Conservation (phyloP, 441 rosid species). For the Arabidopsis lyrata region DNA sequence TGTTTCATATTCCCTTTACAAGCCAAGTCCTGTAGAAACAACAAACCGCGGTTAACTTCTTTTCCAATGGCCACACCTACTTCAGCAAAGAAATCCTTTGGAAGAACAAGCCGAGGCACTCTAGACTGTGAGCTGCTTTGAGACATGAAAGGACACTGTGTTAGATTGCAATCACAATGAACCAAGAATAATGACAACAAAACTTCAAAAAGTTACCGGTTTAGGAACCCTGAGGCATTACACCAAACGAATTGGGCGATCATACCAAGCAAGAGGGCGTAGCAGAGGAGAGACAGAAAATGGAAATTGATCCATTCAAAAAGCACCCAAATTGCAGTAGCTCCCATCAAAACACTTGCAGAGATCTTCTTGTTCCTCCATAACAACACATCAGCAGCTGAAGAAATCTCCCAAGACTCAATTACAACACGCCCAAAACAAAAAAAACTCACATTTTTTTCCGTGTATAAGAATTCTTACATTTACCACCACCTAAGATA, state of each 20-base stretch:
- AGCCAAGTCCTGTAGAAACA: slow-evolving; percentile 80
- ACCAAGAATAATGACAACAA: not conserved
- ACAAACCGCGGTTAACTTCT: slow-evolving; percentile 70
- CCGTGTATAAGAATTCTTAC: slow-evolving; percentile 38
- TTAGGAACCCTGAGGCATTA: slow-evolving; percentile 73
- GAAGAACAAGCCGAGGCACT: slow-evolving; percentile 82
- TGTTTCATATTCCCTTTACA: slow-evolving; percentile 78
- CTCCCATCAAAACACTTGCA: slow-evolving; percentile 69
- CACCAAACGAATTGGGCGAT: slow-evolving; percentile 83
- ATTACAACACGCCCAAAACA: slow-evolving; percentile 22
- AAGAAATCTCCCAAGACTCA: slow-evolving; percentile 35
- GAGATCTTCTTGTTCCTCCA: slow-evolving; percentile 99
- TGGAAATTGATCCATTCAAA: slow-evolving; percentile 97
- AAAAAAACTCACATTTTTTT: not conserved
- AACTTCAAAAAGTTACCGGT: slow-evolving; percentile 55
- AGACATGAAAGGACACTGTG: not conserved
- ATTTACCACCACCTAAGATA: slow-evolving; percentile 90
- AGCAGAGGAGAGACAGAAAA: slow-evolving; percentile 70
- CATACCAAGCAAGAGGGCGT: slow-evolving; percentile 81
- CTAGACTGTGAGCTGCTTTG: slow-evolving; percentile 64
- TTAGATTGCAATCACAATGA: slow-evolving; percentile 19
- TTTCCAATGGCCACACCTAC: slow-evolving; percentile 65
- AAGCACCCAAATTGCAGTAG: slow-evolving; percentile 89
- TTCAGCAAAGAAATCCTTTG: slow-evolving; percentile 72
- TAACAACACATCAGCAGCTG: slow-evolving; percentile 98